Conservation (phyloP, 805 yeast genomes). For the Isabelozyma heimii region DNA sequence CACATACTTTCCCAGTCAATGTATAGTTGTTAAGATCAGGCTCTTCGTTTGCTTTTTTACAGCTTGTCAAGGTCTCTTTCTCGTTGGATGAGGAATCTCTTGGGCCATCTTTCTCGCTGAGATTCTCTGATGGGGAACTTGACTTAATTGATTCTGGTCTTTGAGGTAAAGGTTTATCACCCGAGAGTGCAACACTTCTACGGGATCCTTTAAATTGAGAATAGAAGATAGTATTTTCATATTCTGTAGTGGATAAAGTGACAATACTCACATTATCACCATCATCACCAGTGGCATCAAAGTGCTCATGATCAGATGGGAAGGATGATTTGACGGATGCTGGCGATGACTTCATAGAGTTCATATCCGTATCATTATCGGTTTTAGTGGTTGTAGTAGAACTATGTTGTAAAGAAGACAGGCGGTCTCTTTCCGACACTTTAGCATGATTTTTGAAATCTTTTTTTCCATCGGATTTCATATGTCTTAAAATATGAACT, state of each 20-base stretch:
- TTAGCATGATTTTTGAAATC: not conserved
- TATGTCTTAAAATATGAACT: constrained; percentile 37
- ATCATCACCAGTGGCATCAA: not conserved
- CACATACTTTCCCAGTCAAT: not conserved
- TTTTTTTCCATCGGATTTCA: not conserved
- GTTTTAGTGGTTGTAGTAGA: not conserved
- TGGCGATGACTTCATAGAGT: not conserved
- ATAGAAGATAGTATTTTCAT: constrained; percentile 34
- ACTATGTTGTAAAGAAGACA: not conserved
- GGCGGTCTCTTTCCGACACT: not conserved
- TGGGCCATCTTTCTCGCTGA: not conserved
- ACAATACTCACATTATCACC: constrained; percentile 25
- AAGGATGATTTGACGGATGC: not conserved
- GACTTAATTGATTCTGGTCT: not conserved
- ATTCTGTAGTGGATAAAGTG: constrained; percentile 38
- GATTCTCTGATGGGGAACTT: not conserved
- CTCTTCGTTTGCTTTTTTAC: not conserved
- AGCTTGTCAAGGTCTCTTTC: not conserved
- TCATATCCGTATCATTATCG: not conserved
- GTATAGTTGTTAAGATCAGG: not conserved
- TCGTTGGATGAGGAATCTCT: not conserved
- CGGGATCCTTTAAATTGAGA: constrained; percentile 26
- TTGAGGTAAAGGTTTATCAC: constrained; percentile 21
- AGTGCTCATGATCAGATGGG: not conserved
- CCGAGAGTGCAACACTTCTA: not conserved